Base-by-base conservation (phyloP, 805 yeast species). In the Candida suzukii region DNA sequence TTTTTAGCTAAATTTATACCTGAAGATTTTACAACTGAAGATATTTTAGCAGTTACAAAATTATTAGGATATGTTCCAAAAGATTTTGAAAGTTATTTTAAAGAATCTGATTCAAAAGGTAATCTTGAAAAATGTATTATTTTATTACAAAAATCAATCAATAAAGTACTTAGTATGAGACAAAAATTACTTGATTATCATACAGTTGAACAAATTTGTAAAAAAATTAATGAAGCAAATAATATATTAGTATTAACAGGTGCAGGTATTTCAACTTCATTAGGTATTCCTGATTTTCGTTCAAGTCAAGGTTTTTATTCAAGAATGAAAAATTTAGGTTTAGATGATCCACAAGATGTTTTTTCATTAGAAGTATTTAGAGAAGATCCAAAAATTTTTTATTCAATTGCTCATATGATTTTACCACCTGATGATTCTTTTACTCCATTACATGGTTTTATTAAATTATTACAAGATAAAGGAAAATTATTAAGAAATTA, bases 261-360 rank as follows among this genome's bases (percentile, higher is more conserved):
- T 14, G 97, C 97, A 0, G 97, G 97, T 20, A 87, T 88, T 41
- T 84, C 95, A 28, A 88, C 96, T 3, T 78, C 88, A 1, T 63
- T 88, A 41, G 96, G 96, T 8, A 88, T 88, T 41, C 96, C 96
- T 0, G 96, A 88, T 63, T 88, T 88, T 63, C 73, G 97, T 56
- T 87, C 96, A 0, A 78, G 86, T n/a, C 71, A 80, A 48, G 97
- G 97, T 38, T 74, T 88, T 41, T 88, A 88, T 60, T 71, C 86
- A 2, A 75, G 74, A 52, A 71, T 90, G 50, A 70, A 72, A 40
- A 73, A 74, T 51, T 60, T 86, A 41, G 90, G 93, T 0, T 63
- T 88, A 27, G 75, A 73, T 38, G 96, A 88, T 52, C 96, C 97
- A 0, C 96, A 88, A 56, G 91, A 86, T 51, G 96, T 88, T 34